Conservation (phyloP, 164 flowering plant species). For the Nymphaea colorata region DNA sequence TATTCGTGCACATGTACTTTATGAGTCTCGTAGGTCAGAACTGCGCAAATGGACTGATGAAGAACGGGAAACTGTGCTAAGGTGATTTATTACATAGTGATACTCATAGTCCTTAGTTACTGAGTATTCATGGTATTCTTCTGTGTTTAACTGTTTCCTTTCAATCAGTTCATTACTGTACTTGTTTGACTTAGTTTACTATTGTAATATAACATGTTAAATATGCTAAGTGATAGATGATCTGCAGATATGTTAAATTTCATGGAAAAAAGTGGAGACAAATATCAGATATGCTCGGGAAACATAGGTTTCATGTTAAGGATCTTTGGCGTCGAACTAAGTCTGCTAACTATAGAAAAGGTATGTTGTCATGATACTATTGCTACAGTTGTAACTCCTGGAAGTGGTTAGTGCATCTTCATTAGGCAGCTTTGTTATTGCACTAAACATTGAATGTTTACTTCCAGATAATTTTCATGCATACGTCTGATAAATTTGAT, state of each 20-base stretch:
- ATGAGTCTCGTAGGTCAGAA: slow-evolving; percentile 26
- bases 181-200: not conserved
- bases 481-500: too few species aligned
- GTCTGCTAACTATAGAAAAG: slow-evolving; percentile 14
- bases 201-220: not conserved
- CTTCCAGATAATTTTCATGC: too few species aligned
- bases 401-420: too few species aligned
- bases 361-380: not conserved
- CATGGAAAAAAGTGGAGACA: slow-evolving; percentile 47
- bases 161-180: not conserved
- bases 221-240: not conserved
- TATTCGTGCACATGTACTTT: slow-evolving; percentile 41
- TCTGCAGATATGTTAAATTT: slow-evolving; percentile 15
- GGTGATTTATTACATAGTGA: slow-evolving; percentile 5
- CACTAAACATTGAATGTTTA: too few species aligned
- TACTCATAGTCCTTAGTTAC: not conserved
- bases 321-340: slow-evolving; percentile 50
- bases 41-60: slow-evolving; percentile 37
- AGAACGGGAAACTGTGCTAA: slow-evolving; percentile 26
- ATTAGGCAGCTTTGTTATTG: too few species aligned
- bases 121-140: not conserved
- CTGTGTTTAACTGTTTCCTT: not conserved
- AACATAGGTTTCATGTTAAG: slow-evolving; percentile 43
- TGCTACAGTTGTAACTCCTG: too few species aligned
- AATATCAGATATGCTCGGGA: slow-evolving; percentile 35